Evolutionary conservation across 1,139 yeast genomes (phyloP), one percentile per base, ranked within the genome.

Genomic region (Debaryomyces singareniensis): DNA sequence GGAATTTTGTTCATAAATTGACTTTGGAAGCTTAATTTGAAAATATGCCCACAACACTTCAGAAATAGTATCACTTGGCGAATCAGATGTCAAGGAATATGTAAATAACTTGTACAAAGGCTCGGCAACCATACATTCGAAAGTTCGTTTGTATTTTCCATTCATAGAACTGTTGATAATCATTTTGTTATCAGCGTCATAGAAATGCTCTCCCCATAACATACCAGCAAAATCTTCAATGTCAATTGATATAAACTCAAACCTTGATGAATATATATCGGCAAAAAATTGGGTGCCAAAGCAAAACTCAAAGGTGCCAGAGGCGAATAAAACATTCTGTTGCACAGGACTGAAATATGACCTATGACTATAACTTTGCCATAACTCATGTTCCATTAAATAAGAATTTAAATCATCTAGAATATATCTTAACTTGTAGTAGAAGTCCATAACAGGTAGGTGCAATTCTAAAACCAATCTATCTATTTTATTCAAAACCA

Each of bases 401-500:
- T 56, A 70, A 1, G 55, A 53, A 47, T 86, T 85, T 13, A 87
- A 60, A 20, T 77, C 76, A 34, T 77, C 81, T n/a, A 89, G 60
- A 1, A 69, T 58, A 38, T 69, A 63, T 32, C 73, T 61, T 24
- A 93, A 44, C 47, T 93, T 89, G 46, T 70, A 66, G 46, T 76
- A 85, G 0, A 87, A 71, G 42, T 86, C 96, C 3, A 59, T 45
- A 0, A 86, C 85, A 0, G 96, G 86, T 7, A 91, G 57, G 37
- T 75, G 68, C 28, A 89, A 56, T 39, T 93, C 98, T 27, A 89
- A 49, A 1, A 89, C 68, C 13, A 91, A 59, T 35, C 96, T 60
- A 52, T 93, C 99, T 7, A 93, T 43, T 51, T 91, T 91, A 52
- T 84, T 89, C n/a, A 93, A 40, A 2, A 85, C 72, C 20, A 91